Conservation (phyloP, 495 filamentous ascomycete species). For the Neurospora sp. region DNA sequence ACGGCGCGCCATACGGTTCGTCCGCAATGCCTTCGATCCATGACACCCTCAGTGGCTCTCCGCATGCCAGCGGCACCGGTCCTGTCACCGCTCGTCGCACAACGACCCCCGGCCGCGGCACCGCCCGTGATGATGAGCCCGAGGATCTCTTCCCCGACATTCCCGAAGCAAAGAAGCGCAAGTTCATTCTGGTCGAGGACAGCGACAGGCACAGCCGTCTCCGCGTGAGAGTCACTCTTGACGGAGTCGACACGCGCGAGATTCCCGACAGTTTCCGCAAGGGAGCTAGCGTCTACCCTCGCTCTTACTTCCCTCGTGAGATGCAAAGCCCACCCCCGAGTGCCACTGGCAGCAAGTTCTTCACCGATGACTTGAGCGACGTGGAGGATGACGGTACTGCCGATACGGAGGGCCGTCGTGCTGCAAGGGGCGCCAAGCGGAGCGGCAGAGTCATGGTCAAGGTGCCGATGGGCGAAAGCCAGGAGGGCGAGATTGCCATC, state of each 20-base stretch:
- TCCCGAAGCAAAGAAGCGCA: conserved; percentile 79
- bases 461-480: conserved; percentile 58
- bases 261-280: conserved; percentile 91
- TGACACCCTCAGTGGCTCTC: conserved; percentile 47
- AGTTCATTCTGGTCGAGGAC: conserved; percentile 94
- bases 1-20: conserved; percentile 47
- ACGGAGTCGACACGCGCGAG: conserved; percentile 81
- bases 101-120: conserved; percentile 2
- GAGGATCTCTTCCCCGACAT: conserved; percentile 73
- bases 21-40: conserved; percentile 67
- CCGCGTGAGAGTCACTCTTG: conserved; percentile 78
- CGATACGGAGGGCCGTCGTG: conserved; percentile 38
- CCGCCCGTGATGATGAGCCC: conserved; percentile 36
- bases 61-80: conserved; percentile 28
- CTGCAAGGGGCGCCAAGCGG: conserved; percentile 13
- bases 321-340: conserved; percentile 71
- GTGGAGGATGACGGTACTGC: conserved; percentile 46
- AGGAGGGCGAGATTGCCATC: conserved; percentile 57
- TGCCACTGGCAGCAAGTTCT: conserved; percentile 54
- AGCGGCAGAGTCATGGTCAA: conserved; percentile 27
- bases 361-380: conserved; percentile 45
- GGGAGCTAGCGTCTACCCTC: conserved; percentile 77
- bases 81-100: conserved; percentile 12
- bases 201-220: conserved; percentile 64
- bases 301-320: conserved; percentile 78